These are phyloP conservation scores for Neurospora sp. DNA, from an alignment of 495 filamentous ascomycete genomes.

Conservation along the genomic window DNA sequence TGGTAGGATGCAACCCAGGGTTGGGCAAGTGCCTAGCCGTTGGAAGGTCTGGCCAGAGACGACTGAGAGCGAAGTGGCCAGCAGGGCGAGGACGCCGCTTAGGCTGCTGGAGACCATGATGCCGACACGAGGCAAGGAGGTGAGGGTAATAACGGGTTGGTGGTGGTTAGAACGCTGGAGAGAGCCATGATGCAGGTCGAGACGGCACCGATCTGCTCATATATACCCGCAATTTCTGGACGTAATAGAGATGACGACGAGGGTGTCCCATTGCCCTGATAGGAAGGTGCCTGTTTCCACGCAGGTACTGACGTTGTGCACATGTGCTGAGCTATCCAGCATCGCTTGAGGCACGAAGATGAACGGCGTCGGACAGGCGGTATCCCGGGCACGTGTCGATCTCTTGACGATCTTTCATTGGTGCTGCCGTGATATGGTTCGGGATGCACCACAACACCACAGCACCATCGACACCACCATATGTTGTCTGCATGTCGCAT, in stretches of 20 bases:
- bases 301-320: background rate
- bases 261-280: background rate
- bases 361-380: background rate
- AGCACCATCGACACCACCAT: background rate
- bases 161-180: background rate
- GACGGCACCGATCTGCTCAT: background rate
- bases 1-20: slow-evolving; percentile 63
- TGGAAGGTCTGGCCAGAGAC: slow-evolving; percentile 55
- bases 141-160: background rate
- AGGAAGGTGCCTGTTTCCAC: background rate
- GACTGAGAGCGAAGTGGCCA: slow-evolving; percentile 23
- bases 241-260: background rate
- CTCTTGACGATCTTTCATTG: background rate
- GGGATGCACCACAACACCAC: background rate
- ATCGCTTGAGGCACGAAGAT: background rate
- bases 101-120: slow-evolving; percentile 22
- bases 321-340: background rate
- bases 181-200: background rate
- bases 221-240: background rate
- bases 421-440: background rate
- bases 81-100: slow-evolving; percentile 15
- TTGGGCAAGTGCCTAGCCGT: slow-evolving; percentile 57
- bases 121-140: background rate
- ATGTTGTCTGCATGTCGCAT: background rate
- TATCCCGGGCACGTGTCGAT: background rate